Evolutionary conservation across 2,329 filamentous ascomycete species (phyloP), one percentile per base, ranked within the genome.

Genomic region (Neofusicoccum cordaticola): DNA sequence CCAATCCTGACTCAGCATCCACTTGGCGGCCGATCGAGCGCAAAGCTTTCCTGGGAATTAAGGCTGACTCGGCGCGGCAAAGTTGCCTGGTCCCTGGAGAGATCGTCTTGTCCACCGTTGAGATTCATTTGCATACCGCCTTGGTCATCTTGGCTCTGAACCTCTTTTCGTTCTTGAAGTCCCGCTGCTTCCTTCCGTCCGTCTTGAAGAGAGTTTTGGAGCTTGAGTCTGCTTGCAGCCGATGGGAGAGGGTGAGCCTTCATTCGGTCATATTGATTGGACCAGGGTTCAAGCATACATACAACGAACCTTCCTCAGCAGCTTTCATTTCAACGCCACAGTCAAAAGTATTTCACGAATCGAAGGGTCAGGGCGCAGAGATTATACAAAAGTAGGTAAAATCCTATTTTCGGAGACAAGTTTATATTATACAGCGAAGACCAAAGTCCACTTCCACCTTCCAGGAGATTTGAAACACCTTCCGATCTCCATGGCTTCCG

Each of bases 391-490:
- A 48, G 31, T 7, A 47, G 42, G 56, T 9, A 11, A 17, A 1
- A 15, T 60, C 56, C 41, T 60, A 47, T 48, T 60, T 60, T 60
- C 17, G 56, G 56, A 47, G 42, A 60, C 56, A 60, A 60, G 56
- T 22, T 60, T 47, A 60, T 48, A 48, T 37, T 47, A 47, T 60
- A 60, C 56, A 60, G 47, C 15, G 42, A 60, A 47, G 56, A 22
- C 56, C 56, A 47, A 47, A 39, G 42, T 9, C 56, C 56, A 39
- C 31, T 48, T 37, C 56, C 56, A 22, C 56, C 56, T 2, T 47
- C 42, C n/a, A 8, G 17, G 56, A 60, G 31, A 47, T n/a, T 47
- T 35, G 5, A 60, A 60, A 47, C 42, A 17, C 42, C 56, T 47
- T 60, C 56, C n/a, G n/a, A 35, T 47, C 56, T 47, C 56, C 31